Conservation (phyloP, 371 early-diverging fungal species). For the Mortierella sp. region DNA sequence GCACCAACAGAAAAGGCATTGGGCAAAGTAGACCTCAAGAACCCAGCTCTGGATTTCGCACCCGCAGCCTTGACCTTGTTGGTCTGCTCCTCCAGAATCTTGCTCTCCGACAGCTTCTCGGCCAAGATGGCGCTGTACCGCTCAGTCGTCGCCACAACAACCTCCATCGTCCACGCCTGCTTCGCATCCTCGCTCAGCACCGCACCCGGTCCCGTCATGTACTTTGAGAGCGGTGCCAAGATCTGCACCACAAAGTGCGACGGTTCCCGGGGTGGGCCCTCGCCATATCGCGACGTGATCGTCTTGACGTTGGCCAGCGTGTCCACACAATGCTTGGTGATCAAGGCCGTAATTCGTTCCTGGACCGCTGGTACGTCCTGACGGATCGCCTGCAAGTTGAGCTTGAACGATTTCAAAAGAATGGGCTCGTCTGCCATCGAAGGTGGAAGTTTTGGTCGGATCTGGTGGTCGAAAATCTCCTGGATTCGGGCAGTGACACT, state of each 20-base stretch:
- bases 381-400: conserved; percentile 24
- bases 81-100: conserved; percentile 16
- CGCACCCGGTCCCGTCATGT: conserved; percentile 55
- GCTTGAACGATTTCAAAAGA: conserved; percentile 33
- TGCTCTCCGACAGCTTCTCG: conserved; percentile 14
- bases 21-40: conserved; percentile 30
- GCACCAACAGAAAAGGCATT: conserved; percentile 24
- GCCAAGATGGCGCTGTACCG: conserved; percentile 28
- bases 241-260: conserved; percentile 75
- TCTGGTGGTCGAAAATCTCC: conserved; percentile 30
- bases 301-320: conserved; percentile 65
- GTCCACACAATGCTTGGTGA: conserved; percentile 69
- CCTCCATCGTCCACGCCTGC: conserved; percentile 32
- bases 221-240: conserved; percentile 66
- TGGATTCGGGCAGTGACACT: conserved; percentile 22
- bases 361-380: conserved; percentile 61
- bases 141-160: conserved; percentile 34
- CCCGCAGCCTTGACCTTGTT: conserved; percentile 35
- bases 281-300: conserved; percentile 45
- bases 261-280: conserved; percentile 64
- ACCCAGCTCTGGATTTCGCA: neutral
- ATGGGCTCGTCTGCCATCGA: conserved; percentile 41
- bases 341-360: conserved; percentile 60
- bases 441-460: conserved; percentile 35
- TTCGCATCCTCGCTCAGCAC: conserved; percentile 17